These are phyloP conservation scores for Monosporascus sp. DNA, from an alignment of 2,329 filamentous ascomycete species.

Conservation along the genomic window DNA sequence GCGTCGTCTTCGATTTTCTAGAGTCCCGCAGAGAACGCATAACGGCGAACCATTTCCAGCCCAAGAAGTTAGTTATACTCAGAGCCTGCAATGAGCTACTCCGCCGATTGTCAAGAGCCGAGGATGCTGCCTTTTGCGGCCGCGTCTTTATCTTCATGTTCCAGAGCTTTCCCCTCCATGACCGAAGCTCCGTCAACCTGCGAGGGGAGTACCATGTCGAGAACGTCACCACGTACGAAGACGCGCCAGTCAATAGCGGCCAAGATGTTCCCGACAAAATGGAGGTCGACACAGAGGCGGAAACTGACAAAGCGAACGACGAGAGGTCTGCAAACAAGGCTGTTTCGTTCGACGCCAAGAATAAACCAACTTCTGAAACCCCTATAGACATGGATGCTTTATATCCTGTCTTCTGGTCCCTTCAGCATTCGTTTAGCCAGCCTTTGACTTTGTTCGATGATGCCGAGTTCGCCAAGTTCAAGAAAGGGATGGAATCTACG, in stretches of 20 bases:
- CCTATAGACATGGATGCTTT: conserved; percentile 63
- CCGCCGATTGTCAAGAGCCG: conserved; percentile 86
- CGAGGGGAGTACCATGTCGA: conserved; percentile 94
- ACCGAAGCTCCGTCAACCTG: conserved; percentile 95
- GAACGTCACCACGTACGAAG: conserved; percentile 83
- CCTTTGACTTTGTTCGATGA: conserved; percentile 76
- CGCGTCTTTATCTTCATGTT: conserved; percentile 98
- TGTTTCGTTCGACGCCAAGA: conserved; percentile 39
- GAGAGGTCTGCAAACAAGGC: conserved; percentile 34
- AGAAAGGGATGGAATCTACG: conserved; percentile 64
- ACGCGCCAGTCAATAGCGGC: conserved; percentile 33
- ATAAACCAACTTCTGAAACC: conserved; percentile 37
- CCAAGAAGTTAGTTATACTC: conserved; percentile 85
- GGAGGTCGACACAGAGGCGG: conserved; percentile 56
- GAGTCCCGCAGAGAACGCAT: conserved; percentile 89
- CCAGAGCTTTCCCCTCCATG: conserved; percentile 92
- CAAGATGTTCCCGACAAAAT: conserved; percentile 45
- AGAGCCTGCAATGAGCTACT: conserved; percentile 91
- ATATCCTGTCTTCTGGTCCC: conserved; percentile 89
- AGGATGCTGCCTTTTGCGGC: conserved; percentile 96
- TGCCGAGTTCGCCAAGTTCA: conserved; percentile 73
- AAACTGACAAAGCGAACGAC: conserved; percentile 26
- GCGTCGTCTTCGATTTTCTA: conserved; percentile 87
- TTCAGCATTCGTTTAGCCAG: conserved; percentile 88
- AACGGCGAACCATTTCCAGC: conserved; percentile 71